Base-by-base conservation (phyloP, 345 rosid species). In the Salix caprea region DNA sequence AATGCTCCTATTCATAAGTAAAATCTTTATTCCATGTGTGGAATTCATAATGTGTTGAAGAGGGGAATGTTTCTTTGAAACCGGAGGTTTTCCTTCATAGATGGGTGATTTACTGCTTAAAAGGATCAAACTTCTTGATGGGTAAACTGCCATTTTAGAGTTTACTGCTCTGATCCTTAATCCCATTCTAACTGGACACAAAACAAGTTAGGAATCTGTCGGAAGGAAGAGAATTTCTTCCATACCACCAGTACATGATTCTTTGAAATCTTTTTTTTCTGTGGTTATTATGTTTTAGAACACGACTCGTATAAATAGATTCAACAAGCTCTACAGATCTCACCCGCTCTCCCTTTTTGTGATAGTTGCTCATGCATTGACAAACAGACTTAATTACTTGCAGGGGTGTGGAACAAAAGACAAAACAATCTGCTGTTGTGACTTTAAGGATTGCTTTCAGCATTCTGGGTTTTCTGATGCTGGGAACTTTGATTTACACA, bases 401-500 rank as follows among this genome's bases (percentile, higher is more conserved):
- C 78, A 94, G 97, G 85, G 84, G 81, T 80, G 23, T 73, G 65
- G 90, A 87, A 40, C 74, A 65, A 44, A 86, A 84, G 62, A 82
- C 70, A 83, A 83, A 88, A 67, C 80, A 65, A 15, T 91, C 89
- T 12, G 81, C 84, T 73, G 89, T 92, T 30, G 84, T 87, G 34
- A 46, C 75, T 76, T 90, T 90, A 56, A 91, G 91, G 81, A 83
- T 89, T 67, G 24, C 81, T 70, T 95, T 95, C 80, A 82, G 84
- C 82, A 74, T 78, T 69, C 81, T 95, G 74, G 97, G 97, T 44
- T 82, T 81, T 74, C 65, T 91, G 78, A 91, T 92, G 97, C 65
- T 89, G 67, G 92, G 86, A 74, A 94, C 97, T 80, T 82, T 95
- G 83, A 21, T 88, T 75, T 92, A 87, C 84, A 90, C 96, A 61